Evolutionary conservation across 1,139 yeast genomes (phyloP).

Genomic region (Candida sanyaensis): DNA sequence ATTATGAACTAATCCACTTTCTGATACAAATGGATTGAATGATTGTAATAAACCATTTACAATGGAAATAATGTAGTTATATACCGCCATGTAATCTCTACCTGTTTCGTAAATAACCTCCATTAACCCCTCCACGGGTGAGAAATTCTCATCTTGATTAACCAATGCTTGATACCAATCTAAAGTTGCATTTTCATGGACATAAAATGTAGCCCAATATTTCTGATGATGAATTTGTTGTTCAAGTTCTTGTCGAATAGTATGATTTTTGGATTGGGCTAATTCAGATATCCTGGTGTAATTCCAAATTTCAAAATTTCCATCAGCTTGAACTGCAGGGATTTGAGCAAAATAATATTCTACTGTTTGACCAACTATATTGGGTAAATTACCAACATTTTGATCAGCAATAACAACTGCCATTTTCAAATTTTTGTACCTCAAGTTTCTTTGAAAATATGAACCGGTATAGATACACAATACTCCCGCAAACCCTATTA

Average conservation of each 20-base stretch:
- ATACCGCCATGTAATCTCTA: slow-evolving; percentile 31
- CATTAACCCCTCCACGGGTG: slow-evolving; percentile 9
- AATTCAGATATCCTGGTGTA: slow-evolving; percentile 17
- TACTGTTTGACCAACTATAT: slow-evolving; percentile 26
- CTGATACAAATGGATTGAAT: slow-evolving; percentile 17
- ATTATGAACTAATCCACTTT: slow-evolving; percentile 20
- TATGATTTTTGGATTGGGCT: slow-evolving; percentile 22
- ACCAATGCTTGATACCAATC: slow-evolving; percentile 21
- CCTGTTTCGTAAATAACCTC: slow-evolving; percentile 34
- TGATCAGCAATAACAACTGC: slow-evolving; percentile 30
- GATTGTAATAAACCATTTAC: slow-evolving; percentile 15
- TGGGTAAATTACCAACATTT: slow-evolving; percentile 22
- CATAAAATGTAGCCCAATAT: slow-evolving; percentile 32
- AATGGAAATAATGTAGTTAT: slow-evolving; percentile 22
- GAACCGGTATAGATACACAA: slow-evolving; percentile 37
- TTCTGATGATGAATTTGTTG: slow-evolving; percentile 33
- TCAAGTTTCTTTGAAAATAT: slow-evolving; percentile 22
- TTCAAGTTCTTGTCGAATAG: slow-evolving; percentile 28
- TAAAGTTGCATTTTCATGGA: slow-evolving; percentile 29
- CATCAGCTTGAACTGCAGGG: slow-evolving; percentile 21
- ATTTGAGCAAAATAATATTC: slow-evolving; percentile 25
- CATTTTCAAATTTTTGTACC: slow-evolving; percentile 23
- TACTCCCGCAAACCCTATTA: slow-evolving; percentile 24
- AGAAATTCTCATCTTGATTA: slow-evolving; percentile 5
- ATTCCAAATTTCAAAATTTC: slow-evolving; percentile 27